Evolutionary conservation across 352 stramenopile genomes (phyloP).

Genomic region (Blastocystis sp.): DNA sequence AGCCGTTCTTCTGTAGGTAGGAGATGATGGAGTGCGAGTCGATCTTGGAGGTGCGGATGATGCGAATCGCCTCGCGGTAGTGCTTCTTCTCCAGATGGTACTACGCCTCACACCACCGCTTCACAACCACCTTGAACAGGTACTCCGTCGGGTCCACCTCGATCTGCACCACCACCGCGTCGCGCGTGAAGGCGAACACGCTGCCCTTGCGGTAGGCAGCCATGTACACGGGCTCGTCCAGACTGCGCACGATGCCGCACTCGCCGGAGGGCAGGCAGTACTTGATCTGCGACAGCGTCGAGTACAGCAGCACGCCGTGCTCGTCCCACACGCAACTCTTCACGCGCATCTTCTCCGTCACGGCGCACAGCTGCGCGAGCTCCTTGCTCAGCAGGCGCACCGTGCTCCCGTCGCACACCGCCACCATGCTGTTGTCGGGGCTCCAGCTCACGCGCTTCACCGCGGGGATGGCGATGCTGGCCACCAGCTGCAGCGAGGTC

Average conservation of each 20-base stretch:
- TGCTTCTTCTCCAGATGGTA: slow-evolving; percentile 84
- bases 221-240: slow-evolving; percentile 94
- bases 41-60: slow-evolving; percentile 91
- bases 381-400: slow-evolving; percentile 93
- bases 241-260: slow-evolving; percentile 92
- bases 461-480: slow-evolving; percentile 88
- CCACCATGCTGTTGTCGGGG: slow-evolving; percentile 90
- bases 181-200: slow-evolving; percentile 88
- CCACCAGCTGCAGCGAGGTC: slow-evolving; percentile 89
- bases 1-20: slow-evolving; percentile 98
- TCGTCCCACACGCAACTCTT: slow-evolving; percentile 89
- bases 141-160: slow-evolving; percentile 96
- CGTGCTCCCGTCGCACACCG: slow-evolving; percentile 93
- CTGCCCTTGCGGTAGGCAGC: slow-evolving; percentile 89
- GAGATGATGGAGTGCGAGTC: slow-evolving; percentile 96
- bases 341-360: slow-evolving; percentile 92
- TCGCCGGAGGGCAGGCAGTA: slow-evolving; percentile 84
- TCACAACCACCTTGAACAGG: slow-evolving; percentile 86
- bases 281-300: slow-evolving; percentile 90
- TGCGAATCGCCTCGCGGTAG: slow-evolving; percentile 97
- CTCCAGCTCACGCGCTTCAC: slow-evolving; percentile 97
- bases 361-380: slow-evolving; percentile 91
- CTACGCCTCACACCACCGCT: not conserved
- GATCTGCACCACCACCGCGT: slow-evolving; percentile 90
- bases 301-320: slow-evolving; percentile 95